Base-by-base conservation (phyloP, 305 asterid genomes). In the Nicotiana rustica region DNA sequence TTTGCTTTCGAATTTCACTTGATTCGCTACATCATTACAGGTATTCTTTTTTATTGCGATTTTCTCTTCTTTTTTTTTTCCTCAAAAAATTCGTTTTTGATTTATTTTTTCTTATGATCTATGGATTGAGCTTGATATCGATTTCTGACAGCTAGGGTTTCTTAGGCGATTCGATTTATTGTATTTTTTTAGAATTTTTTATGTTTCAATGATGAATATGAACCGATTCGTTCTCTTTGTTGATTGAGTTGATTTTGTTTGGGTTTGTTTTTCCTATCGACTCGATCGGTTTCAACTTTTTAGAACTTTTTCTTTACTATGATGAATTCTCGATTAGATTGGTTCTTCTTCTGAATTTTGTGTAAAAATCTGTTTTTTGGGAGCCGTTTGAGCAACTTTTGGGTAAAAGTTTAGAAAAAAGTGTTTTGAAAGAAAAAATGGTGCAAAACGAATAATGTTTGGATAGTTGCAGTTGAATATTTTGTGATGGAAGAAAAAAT, bases 251-350 rank as follows among this genome's bases (percentile, higher is more conserved):
- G 65, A 56, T 59, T 9, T 6, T n/a, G 65, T 3, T 59, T 17
- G 65, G 29, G 29, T 59, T 59, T n/a, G 65, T 59, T n/a, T n/a
- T 15, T 14, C 18, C 8, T n/a, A 18, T n/a, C 12, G 29, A 2
- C 18, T 59, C 10, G 29, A n/a, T 59, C 5, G 6, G n/a, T 52
- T 4, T 52, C n/a, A 12, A 52, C 14, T 52, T 52, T 52, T 52
- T 5, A 57, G 1, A 17, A 59, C 4, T 36, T 68, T 29, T 68
- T 6, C 6, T 6, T 38, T 38, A 38, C 44, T 6, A 6, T 1
- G 44, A 38, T 38, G 10, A 75, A 52, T 25, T 75, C 15, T 6
- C 29, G 31, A 52, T 36, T 75, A 52, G 80, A 75, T 75, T 75
- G 65, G 10, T 15, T 29, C 47, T 4, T 29, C 47, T 4, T 52